These are phyloP conservation scores for Phycomyces nitens DNA, from an alignment of 192 early-diverging fungal genomes.

Conservation along the genomic window DNA sequence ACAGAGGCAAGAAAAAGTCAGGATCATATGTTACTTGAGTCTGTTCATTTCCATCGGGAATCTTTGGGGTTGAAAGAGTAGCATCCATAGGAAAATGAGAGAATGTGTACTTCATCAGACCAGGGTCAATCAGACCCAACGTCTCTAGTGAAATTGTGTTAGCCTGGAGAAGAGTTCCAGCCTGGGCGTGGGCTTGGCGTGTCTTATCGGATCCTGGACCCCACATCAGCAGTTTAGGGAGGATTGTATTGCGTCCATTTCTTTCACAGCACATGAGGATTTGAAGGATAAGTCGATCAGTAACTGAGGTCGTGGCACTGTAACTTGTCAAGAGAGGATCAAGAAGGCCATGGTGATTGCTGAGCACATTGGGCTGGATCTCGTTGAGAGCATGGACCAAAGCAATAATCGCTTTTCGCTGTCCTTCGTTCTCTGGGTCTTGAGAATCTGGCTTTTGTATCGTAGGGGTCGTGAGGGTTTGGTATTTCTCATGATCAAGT, in stretches of 20 bases:
- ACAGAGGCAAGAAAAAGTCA: conserved; percentile 67
- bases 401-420: conserved; percentile 43
- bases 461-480: conserved; percentile 34
- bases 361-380: conserved; percentile 46
- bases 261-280: conserved; percentile 58
- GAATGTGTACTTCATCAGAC: conserved; percentile 58
- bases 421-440: conserved; percentile 28
- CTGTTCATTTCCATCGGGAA: background rate
- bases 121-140: conserved; percentile 58
- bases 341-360: conserved; percentile 45
- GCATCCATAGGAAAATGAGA: conserved; percentile 50
- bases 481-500: conserved; percentile 38
- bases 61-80: conserved; percentile 19
- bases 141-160: conserved; percentile 51
- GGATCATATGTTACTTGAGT: conserved; percentile 52
- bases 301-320: conserved; percentile 46
- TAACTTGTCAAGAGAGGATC: conserved; percentile 50
- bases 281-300: conserved; percentile 55
- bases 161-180: conserved; percentile 29
- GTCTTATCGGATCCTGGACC: conserved; percentile 45
- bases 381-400: conserved; percentile 50
- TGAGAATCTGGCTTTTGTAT: conserved; percentile 21
- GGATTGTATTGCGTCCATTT: conserved; percentile 54
- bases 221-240: conserved; percentile 56
- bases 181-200: conserved; percentile 34